These are phyloP conservation scores for Phallus indusiatus DNA, from an alignment of 768 basidiomycete genomes.

Conservation along the genomic window DNA sequence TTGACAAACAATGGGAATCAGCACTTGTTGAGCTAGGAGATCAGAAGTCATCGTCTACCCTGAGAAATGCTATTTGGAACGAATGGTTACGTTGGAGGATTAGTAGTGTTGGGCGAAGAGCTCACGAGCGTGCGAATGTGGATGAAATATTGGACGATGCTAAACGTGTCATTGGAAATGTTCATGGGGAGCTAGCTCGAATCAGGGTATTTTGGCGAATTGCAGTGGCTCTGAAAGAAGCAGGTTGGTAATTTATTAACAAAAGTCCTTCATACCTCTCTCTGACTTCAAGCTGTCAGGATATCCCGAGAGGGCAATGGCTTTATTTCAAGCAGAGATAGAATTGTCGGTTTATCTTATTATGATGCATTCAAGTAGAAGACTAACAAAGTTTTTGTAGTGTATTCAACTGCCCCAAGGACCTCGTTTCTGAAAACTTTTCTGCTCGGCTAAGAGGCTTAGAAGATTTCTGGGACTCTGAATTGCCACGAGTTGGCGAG, in stretches of 20 bases:
- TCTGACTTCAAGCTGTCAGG: constrained; percentile 31
- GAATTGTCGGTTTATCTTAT: constrained; percentile 50
- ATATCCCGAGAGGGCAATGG: constrained; percentile 61
- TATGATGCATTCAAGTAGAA: not conserved
- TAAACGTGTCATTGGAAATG: constrained; percentile 32
- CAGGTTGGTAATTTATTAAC: constrained; percentile 39
- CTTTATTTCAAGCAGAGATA: constrained; percentile 75
- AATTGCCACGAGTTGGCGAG: constrained; percentile 69
- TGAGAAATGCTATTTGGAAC: constrained; percentile 44
- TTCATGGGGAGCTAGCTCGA: constrained; percentile 44
- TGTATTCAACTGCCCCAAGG: constrained; percentile 45
- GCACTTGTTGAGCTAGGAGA: constrained; percentile 42
- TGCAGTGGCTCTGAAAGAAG: constrained; percentile 49
- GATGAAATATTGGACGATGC: constrained; percentile 47
- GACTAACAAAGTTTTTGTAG: constrained; percentile 28
- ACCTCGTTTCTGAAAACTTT: constrained; percentile 34
- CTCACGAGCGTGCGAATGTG: constrained; percentile 30
- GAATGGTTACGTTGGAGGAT: constrained; percentile 77
- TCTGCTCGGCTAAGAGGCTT: constrained; percentile 44
- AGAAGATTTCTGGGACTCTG: constrained; percentile 82
- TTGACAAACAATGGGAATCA: constrained; percentile 59
- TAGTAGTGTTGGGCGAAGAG: constrained; percentile 20
- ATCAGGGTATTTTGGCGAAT: constrained; percentile 66
- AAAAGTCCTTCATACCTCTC: not conserved
- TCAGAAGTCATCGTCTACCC: constrained; percentile 17